Conservation (phyloP, 768 basidiomycete genomes). For the Pleurotus djamor region DNA sequence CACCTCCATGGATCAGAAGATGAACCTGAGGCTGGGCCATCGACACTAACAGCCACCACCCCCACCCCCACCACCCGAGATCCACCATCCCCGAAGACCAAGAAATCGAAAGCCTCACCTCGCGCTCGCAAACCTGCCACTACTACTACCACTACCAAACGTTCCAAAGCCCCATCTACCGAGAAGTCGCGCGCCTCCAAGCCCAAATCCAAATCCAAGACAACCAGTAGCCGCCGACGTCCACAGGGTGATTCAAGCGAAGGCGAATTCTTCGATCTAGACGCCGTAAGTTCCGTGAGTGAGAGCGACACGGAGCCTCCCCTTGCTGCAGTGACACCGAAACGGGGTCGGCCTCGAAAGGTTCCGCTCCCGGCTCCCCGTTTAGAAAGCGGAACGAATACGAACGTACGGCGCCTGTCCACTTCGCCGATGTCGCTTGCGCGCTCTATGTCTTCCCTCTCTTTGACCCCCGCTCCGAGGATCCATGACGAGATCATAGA, state of each 20-base stretch:
- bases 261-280: slow-evolving; percentile 21
- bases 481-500: slow-evolving; percentile 8
- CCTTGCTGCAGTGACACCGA: slow-evolving; percentile 18
- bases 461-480: neutral
- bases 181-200: neutral
- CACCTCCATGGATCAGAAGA: slow-evolving; percentile 11
- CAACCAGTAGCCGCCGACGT: slow-evolving; percentile 1
- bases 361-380: neutral
- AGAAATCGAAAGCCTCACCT: neutral
- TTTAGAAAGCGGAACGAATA: slow-evolving; percentile 7
- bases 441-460: neutral
- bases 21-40: slow-evolving; percentile 3
- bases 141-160: too few relatives aligned
- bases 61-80: neutral
- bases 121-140: too few relatives aligned
- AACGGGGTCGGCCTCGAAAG: slow-evolving; percentile 19
- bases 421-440: neutral
- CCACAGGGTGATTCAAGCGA: slow-evolving; percentile 12
- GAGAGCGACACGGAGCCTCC: slow-evolving; percentile 15
- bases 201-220: neutral
- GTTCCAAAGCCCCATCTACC: neutral
- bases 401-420: neutral
- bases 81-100: neutral
- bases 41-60: neutral
- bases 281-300: slow-evolving; percentile 12